A percentile compares a stretch with the other conserved stretches of the same genome.
Conservation (phyloP, 2,329 filamentous ascomycete species). For the Botrytis pseudocinerea region DNA sequence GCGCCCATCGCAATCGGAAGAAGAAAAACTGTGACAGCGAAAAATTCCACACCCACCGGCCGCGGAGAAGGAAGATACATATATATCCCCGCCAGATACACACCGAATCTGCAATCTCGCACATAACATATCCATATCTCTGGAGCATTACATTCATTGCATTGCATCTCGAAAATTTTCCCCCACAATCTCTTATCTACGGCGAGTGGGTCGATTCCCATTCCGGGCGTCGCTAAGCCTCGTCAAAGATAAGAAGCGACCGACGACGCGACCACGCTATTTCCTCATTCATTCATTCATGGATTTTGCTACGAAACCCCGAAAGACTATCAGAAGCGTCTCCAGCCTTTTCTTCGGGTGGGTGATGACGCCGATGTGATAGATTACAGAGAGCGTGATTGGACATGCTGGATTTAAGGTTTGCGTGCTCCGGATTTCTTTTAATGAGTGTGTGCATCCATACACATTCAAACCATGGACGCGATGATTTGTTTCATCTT, state of each 20-base stretch:
- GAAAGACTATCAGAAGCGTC: background rate
- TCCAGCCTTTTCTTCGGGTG: background rate
- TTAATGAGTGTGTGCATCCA: slow-evolving; percentile 2
- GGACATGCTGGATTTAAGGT: background rate
- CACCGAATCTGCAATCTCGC: background rate
- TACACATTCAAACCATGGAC: background rate
- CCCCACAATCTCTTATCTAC: slow-evolving; percentile 18
- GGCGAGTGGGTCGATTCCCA: background rate
- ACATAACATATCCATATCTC: background rate
- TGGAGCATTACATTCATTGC: background rate
- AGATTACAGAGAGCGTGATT: background rate
- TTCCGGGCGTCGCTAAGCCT: slow-evolving; percentile 11
- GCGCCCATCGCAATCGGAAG: background rate
- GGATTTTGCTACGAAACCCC: background rate
- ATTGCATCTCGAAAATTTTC: background rate
- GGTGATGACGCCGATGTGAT: background rate
- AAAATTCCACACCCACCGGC: background rate
- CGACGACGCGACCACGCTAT: background rate
- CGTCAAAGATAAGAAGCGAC: slow-evolving; percentile 19
- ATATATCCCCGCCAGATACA: background rate
- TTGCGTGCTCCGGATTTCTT: background rate
- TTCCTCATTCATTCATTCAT: background rate
- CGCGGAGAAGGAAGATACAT: slow-evolving; percentile 21
- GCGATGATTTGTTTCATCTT: background rate
- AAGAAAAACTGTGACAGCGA: background rate